phyloP scores from a whole-genome alignment of 208 protist species.

The Angomonas deanei region DNA sequence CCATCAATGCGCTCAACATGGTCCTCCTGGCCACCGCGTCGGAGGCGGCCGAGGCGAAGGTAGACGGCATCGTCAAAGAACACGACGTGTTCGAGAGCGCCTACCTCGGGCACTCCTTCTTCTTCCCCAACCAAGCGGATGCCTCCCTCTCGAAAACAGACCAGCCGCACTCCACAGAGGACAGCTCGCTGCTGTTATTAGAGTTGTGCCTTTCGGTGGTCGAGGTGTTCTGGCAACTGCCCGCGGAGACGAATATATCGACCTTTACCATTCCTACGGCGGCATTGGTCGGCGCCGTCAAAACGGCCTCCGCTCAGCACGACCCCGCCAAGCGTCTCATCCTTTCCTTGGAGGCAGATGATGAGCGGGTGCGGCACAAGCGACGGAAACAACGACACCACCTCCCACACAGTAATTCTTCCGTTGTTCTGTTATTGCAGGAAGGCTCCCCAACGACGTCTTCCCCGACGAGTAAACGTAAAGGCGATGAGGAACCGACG shows the following conservation, averaged over 20 bases:
- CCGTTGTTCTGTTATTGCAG: not conserved
- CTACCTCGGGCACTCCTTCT: conserved; percentile 9
- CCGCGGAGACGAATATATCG: conserved; percentile 12
- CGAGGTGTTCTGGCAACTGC: conserved; percentile 34
- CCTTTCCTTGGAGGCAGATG: not conserved
- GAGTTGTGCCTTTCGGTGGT: conserved; percentile 27
- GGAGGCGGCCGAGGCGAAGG: conserved; percentile 4
- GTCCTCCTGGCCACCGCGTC: conserved; percentile 14
- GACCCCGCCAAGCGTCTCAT: conserved; percentile 13
- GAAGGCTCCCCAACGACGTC: not conserved
- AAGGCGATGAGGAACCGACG: not conserved
- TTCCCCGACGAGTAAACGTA: not conserved
- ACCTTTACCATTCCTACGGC: conserved; percentile 6
- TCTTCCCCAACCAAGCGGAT: not conserved
- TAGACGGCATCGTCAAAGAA: not conserved
- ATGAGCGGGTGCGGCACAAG: not conserved
- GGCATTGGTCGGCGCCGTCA: conserved; percentile 6
- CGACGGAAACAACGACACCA: too few relatives aligned
- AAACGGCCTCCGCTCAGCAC: conserved; percentile 4
- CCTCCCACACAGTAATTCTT: conserved; percentile 1
- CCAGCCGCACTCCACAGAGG: conserved; percentile 1
- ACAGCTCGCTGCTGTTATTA: conserved; percentile 22
- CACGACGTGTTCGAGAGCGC: not conserved
- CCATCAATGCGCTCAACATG: not conserved
- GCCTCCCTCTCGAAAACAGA: not conserved